phyloP scores from a whole-genome alignment of 192 early-diverging fungal genomes.

The Haplosporangium gracile region DNA sequence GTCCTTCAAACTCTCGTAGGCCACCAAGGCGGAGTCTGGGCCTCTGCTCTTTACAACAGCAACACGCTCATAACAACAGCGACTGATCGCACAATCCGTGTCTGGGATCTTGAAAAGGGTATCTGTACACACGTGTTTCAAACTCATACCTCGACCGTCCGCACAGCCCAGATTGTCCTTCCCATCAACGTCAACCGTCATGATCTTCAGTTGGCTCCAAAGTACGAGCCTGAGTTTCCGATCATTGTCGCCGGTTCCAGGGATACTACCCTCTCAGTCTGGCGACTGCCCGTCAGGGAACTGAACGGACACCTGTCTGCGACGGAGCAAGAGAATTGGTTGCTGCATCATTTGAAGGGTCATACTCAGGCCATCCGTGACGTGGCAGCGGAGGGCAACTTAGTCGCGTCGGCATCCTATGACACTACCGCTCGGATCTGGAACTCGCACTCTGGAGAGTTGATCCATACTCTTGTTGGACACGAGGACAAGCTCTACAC shows the following conservation, averaged over 20 bases:
- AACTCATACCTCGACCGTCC: constrained; percentile 70
- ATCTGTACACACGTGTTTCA: constrained; percentile 68
- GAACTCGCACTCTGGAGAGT: constrained; percentile 79
- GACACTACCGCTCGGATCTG: constrained; percentile 90
- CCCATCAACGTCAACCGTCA: background rate
- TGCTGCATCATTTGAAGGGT: constrained; percentile 81
- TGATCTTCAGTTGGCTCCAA: background rate
- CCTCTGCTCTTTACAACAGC: constrained; percentile 69
- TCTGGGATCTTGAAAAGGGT: constrained; percentile 84
- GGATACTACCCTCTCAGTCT: constrained; percentile 90
- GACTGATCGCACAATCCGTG: constrained; percentile 85
- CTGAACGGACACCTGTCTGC: constrained; percentile 47
- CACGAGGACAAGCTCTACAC: constrained; percentile 93
- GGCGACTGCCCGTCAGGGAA: constrained; percentile 79
- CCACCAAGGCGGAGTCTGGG: constrained; percentile 77
- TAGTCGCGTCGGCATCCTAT: constrained; percentile 89
- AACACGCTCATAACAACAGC: constrained; percentile 83
- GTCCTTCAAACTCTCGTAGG: constrained; percentile 76
- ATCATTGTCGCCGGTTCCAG: constrained; percentile 89
- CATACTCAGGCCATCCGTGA: constrained; percentile 89
- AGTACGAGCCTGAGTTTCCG: background rate
- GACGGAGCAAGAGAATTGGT: constrained; percentile 53
- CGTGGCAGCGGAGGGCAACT: constrained; percentile 82
- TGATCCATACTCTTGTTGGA: constrained; percentile 77
- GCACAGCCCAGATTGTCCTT: background rate